Evolutionary conservation across 1,284 basidiomycete genomes (phyloP), one percentile per base, ranked within the genome.

Genomic region (Cutaneotrichosporon daszewskae): DNA sequence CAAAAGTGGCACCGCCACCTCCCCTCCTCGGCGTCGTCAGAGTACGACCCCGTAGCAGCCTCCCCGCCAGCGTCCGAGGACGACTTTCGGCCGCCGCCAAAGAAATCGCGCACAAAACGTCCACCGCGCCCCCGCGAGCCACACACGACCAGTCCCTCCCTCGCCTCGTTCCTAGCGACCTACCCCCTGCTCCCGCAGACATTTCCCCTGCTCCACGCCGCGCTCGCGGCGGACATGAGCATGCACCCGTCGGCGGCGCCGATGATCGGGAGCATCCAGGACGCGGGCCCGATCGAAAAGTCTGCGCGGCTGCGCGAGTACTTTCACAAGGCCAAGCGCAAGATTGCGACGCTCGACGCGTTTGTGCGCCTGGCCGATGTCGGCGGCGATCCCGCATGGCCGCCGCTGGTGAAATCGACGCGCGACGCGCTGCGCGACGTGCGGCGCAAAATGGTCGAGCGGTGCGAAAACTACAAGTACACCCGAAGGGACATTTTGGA

Each of bases 381-480:
- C 25, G 25, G 9, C 8, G 25, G 9, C 25, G 25, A 8, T 9
- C 9, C 25, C 25, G 25, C 25, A 26, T 68, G 60, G 64, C 53
- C 59, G 16, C 65, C 64, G 29, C 49, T 70, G n/a, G 57, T 59
- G 22, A 55, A 59, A 37, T 45, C 58, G 9, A 62, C 58, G n/a
- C 49, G 66, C 17, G 58, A 62, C 18, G 65, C 68, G 0, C 51
- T 72, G 16, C 45, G 65, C 25, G 62, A 68, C 40, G 64, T 72
- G 16, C 44, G 68, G 25, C 50, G 69, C 28, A 70, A 72, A 47
- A 59, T 63, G n/a, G 68, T 72, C 12, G 69, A 72, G 50, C 50
- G 68, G 20, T 67, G 62, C 29, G 69, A 72, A 47, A 72, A 72
- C 45, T 72, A 72, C 63, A 69, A 69, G 55, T 70, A 72, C 43